A percentile compares a stretch with the other conserved stretches of the same genome.
Evolutionary conservation across 805 yeast species (phyloP).

Genomic region (Debaryomyces hansenii): DNA sequence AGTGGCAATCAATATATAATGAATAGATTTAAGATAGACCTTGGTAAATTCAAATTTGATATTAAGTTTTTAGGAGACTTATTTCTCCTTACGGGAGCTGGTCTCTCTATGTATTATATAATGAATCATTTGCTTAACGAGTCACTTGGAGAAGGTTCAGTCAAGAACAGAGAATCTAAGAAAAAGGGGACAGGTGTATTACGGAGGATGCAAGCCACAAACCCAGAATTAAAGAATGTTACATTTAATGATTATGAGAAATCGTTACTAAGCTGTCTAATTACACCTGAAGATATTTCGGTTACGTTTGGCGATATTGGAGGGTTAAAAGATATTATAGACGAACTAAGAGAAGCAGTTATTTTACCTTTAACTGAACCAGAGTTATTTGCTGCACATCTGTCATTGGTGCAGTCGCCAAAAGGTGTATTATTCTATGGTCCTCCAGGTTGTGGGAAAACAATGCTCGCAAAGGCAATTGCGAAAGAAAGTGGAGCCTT

Average conservation of each 20-base stretch:
- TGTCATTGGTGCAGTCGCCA: conserved; percentile 78
- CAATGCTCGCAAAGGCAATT: conserved; percentile 94
- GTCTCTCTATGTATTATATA: conserved; percentile 68
- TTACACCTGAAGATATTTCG: conserved; percentile 80
- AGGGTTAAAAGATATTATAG: conserved; percentile 79
- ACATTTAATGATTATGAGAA: conserved; percentile 74
- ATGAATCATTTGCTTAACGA: conserved; percentile 42
- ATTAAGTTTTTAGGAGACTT: conserved; percentile 43
- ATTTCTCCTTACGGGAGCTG: conserved; percentile 54
- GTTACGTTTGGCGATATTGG: conserved; percentile 83
- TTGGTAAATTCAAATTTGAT: conserved; percentile 39
- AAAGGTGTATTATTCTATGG: conserved; percentile 92
- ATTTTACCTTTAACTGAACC: conserved; percentile 80
- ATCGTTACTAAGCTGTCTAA: conserved; percentile 71
- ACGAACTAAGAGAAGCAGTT: conserved; percentile 84
- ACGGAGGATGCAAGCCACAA: conserved; percentile 37
- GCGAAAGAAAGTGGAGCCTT: conserved; percentile 92
- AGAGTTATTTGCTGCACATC: conserved; percentile 67
- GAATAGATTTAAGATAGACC: conserved; percentile 34
- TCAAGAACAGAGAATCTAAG: conserved; percentile 59
- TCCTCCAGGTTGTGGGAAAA: conserved; percentile 98
- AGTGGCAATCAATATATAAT: conserved; percentile 10
- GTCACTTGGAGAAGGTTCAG: conserved; percentile 26
- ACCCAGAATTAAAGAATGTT: conserved; percentile 57
- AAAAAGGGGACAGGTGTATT: conserved; percentile 52